Conservation (phyloP, 768 basidiomycete genomes). For the Chalciporus sphaerocephalus region DNA sequence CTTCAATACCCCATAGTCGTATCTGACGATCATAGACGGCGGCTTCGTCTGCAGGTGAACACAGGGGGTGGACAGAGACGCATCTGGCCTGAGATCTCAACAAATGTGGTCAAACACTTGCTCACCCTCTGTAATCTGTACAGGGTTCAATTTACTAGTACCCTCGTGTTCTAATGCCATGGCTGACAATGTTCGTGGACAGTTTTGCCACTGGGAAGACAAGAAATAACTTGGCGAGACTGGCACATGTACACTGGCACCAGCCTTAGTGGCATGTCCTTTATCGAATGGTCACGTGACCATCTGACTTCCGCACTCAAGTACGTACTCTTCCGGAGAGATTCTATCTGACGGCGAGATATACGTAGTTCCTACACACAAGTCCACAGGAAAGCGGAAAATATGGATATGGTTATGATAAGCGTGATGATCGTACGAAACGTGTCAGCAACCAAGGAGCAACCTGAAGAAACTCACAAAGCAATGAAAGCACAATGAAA, state of each 20-base stretch:
- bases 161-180: slow-evolving; percentile 27
- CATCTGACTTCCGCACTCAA: no score
- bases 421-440: neutral
- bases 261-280: neutral
- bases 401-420: slow-evolving; percentile 6
- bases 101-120: slow-evolving; percentile 12
- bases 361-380: neutral
- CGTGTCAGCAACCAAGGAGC: neutral
- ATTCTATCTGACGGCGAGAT: neutral
- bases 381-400: neutral
- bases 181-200: neutral
- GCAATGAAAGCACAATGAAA: neutral
- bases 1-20: slow-evolving; percentile 96
- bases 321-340: no score
- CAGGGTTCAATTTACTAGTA: slow-evolving; percentile 35
- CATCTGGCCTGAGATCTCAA: slow-evolving; percentile 1
- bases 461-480: slow-evolving; percentile 5
- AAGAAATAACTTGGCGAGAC: neutral
- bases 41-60: slow-evolving; percentile 46
- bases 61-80: neutral
- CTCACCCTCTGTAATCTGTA: slow-evolving; percentile 64
- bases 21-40: slow-evolving; percentile 96
- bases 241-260: neutral
- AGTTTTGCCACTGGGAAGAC: neutral
- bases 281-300: slow-evolving; percentile 17